phyloP scores from a whole-genome alignment of 2,329 filamentous ascomycete species.

The Clarireedia homoeocarpa region DNA sequence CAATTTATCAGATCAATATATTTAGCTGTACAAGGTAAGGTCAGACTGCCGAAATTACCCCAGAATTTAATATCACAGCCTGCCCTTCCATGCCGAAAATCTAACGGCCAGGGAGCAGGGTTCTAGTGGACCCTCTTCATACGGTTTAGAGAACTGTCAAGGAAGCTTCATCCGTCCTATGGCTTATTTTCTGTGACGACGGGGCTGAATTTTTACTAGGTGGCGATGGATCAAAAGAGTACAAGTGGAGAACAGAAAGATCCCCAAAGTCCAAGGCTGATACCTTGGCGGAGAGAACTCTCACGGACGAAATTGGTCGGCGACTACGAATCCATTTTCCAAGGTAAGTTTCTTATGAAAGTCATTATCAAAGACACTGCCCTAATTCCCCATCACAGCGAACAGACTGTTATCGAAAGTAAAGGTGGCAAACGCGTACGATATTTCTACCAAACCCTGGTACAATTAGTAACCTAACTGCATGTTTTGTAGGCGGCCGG shows the following conservation, averaged over 20 bases:
- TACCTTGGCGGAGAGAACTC: constrained; percentile 15
- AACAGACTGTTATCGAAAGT: constrained; percentile 58
- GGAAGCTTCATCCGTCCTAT: neutral
- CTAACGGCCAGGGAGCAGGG: neutral
- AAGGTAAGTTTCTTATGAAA: constrained; percentile 33
- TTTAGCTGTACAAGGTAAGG: constrained; percentile 46
- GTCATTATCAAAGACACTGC: neutral
- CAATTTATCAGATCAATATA: constrained; percentile 56
- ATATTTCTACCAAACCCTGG: neutral
- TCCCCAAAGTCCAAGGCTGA: constrained; percentile 14
- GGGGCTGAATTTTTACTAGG: constrained; percentile 29
- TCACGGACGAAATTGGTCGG: constrained; percentile 31
- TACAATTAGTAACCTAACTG: neutral
- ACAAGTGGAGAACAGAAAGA: constrained; percentile 31
- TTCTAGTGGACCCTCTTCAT: neutral
- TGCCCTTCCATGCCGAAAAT: neutral
- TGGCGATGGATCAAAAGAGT: constrained; percentile 38
- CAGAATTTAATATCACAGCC: constrained; percentile 2
- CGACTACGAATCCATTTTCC: constrained; percentile 75
- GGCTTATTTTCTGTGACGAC: constrained; percentile 1
- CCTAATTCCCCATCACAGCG: constrained; percentile 1
- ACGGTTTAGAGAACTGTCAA: neutral
- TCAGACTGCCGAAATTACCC: constrained; percentile 7
- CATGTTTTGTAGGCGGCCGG: constrained; percentile 51
- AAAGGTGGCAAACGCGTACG: constrained; percentile 53